Conservation (phyloP, 1,284 basidiomycete genomes). For the Pseudozyma sp. region DNA sequence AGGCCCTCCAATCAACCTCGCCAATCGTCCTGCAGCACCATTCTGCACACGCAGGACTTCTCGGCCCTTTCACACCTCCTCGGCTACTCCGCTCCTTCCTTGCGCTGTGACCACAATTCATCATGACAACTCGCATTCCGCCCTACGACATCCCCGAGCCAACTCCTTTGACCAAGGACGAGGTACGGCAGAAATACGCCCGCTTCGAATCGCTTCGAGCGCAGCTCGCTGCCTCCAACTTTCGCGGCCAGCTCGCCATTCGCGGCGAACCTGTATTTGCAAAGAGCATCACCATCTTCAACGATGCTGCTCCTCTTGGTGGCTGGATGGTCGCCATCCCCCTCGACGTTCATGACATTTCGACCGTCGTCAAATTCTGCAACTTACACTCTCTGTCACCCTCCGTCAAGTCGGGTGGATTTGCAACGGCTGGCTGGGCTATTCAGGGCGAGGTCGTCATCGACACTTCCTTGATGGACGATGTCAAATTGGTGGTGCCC, state of each 20-base stretch:
- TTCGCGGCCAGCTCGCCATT: conserved; percentile 44
- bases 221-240: conserved; percentile 22
- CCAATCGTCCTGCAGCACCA: conserved; percentile 39
- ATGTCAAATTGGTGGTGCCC: conserved; percentile 77
- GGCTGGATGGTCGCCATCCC: conserved; percentile 56
- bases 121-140: conserved; percentile 35
- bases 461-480: conserved; percentile 77
- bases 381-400: conserved; percentile 76
- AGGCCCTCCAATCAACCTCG: conserved; percentile 21
- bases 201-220: conserved; percentile 33
- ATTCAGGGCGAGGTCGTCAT: conserved; percentile 84
- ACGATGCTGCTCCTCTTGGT: conserved; percentile 53
- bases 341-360: conserved; percentile 43
- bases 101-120: not conserved
- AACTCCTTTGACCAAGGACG: conserved; percentile 30
- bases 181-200: conserved; percentile 25
- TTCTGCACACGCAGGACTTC: conserved; percentile 45
- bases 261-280: conserved; percentile 43
- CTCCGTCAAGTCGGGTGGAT: conserved; percentile 88
- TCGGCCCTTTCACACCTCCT: not conserved
- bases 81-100: not conserved
- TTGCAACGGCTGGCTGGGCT: conserved; percentile 87
- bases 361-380: conserved; percentile 72
- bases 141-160: conserved; percentile 47
- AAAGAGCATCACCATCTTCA: conserved; percentile 53